A percentile compares a stretch with the other conserved stretches of the same genome.
Conservation (phyloP, 345 rosid species). For the Melaleuca quinquenervia region DNA sequence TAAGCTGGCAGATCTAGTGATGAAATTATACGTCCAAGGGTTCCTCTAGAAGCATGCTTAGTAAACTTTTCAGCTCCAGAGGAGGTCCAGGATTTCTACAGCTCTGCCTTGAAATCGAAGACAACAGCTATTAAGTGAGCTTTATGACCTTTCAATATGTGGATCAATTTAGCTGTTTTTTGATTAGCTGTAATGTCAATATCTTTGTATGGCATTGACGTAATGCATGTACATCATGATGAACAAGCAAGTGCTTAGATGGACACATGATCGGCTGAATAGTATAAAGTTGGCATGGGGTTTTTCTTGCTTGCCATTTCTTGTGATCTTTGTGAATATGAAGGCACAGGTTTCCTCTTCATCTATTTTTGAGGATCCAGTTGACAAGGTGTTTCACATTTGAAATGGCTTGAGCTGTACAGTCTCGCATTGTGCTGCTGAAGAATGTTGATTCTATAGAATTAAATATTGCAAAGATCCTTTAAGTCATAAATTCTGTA, state of each 20-base stretch:
- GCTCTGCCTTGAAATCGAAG: constrained; percentile 82
- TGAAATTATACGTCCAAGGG: constrained; percentile 90
- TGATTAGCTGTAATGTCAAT: neutral
- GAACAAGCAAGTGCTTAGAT: neutral
- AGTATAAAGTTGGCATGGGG: neutral
- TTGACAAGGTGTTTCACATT: neutral
- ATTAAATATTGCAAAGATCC: neutral
- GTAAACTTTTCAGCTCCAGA: constrained; percentile 76
- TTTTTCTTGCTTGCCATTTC: neutral
- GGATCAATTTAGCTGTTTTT: neutral
- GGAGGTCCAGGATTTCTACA: constrained; percentile 72
- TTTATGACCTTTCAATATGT: neutral
- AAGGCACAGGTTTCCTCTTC: neutral
- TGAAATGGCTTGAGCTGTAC: neutral
- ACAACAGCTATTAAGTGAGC: constrained; percentile 87
- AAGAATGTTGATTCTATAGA: neutral
- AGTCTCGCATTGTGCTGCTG: neutral
- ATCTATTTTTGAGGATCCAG: neutral
- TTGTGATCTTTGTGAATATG: neutral
- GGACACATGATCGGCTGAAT: neutral
- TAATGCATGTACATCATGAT: neutral
- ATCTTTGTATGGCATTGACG: neutral
- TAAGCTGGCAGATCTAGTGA: constrained; percentile 48
- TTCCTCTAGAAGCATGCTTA: constrained; percentile 91
- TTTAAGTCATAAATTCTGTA: neutral